Evolutionary conservation across 495 filamentous ascomycete species (phyloP).

Genomic region (Xylaria bambusicola): DNA sequence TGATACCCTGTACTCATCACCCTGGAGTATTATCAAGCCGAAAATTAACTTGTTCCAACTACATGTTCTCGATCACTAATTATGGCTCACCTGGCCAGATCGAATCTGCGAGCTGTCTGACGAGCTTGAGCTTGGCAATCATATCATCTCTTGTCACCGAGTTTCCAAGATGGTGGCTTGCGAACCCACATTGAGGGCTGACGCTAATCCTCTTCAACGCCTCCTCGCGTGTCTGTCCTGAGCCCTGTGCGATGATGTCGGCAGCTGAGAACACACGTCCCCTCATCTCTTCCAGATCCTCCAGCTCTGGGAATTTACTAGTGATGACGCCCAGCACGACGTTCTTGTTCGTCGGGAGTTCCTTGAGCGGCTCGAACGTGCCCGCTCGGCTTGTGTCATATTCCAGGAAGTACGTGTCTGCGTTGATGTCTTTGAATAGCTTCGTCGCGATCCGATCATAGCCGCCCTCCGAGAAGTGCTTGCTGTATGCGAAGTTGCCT

Average conservation of each 20-base stretch:
- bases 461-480: conserved; percentile 71
- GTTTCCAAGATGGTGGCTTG: conserved; percentile 63
- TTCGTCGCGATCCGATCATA: conserved; percentile 71
- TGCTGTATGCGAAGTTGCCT: conserved; percentile 67
- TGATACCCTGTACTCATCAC: background rate
- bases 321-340: conserved; percentile 70
- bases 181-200: conserved; percentile 72
- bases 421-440: conserved; percentile 67
- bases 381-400: conserved; percentile 70
- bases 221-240: conserved; percentile 55
- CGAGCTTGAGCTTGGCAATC: conserved; percentile 63
- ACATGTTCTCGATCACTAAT: conserved; percentile 29
- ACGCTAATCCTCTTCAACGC: conserved; percentile 64
- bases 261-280: conserved; percentile 63
- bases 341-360: conserved; percentile 66
- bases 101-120: conserved; percentile 61
- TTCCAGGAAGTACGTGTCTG: conserved; percentile 71
- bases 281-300: conserved; percentile 65
- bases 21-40: too few species aligned
- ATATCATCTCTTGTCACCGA: conserved; percentile 60
- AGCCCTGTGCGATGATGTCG: conserved; percentile 61
- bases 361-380: conserved; percentile 67
- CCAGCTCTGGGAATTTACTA: conserved; percentile 66
- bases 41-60: too few species aligned
- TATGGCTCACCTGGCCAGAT: conserved; percentile 66